phyloP scores from a whole-genome alignment of 495 filamentous ascomycete genomes.

The Polyplosphaeria fusca region DNA sequence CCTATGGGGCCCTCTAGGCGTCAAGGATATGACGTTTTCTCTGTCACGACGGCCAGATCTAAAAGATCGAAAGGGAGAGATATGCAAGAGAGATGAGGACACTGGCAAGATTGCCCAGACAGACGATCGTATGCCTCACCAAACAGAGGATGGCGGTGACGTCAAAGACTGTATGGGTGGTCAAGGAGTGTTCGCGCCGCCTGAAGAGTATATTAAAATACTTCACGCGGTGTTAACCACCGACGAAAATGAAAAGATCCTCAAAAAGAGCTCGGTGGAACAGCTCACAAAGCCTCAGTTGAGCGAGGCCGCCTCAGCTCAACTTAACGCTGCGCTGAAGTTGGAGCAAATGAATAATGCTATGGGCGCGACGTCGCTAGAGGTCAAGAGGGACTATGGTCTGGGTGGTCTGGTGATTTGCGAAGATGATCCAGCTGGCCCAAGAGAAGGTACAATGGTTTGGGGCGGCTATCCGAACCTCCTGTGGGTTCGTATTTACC shows the following conservation, averaged over 20 bases:
- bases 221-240: slow-evolving; percentile 48
- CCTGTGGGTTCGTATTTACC: slow-evolving; percentile 33
- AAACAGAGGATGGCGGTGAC: background rate
- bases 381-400: slow-evolving; percentile 32
- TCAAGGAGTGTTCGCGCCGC: slow-evolving; percentile 49
- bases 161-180: slow-evolving; percentile 50
- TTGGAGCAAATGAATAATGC: slow-evolving; percentile 5
- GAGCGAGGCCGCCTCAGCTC: background rate
- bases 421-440: slow-evolving; percentile 32
- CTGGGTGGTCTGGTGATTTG: slow-evolving; percentile 40
- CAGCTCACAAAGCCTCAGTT: slow-evolving; percentile 50
- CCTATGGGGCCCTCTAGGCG: slow-evolving; percentile 48
- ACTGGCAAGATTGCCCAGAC: slow-evolving; percentile 6
- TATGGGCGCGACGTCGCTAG: slow-evolving; percentile 10
- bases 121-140: background rate
- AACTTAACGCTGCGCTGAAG: background rate
- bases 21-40: slow-evolving; percentile 45
- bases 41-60: slow-evolving; percentile 42
- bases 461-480: slow-evolving; percentile 40
- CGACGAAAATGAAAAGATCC: slow-evolving; percentile 41
- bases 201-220: slow-evolving; percentile 50
- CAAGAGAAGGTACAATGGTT: slow-evolving; percentile 36
- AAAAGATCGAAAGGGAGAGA: background rate
- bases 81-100: slow-evolving; percentile 38
- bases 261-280: slow-evolving; percentile 45